Conservation (phyloP, 2,329 filamentous ascomycete species). For the Ophiostoma himal-ulmi region DNA sequence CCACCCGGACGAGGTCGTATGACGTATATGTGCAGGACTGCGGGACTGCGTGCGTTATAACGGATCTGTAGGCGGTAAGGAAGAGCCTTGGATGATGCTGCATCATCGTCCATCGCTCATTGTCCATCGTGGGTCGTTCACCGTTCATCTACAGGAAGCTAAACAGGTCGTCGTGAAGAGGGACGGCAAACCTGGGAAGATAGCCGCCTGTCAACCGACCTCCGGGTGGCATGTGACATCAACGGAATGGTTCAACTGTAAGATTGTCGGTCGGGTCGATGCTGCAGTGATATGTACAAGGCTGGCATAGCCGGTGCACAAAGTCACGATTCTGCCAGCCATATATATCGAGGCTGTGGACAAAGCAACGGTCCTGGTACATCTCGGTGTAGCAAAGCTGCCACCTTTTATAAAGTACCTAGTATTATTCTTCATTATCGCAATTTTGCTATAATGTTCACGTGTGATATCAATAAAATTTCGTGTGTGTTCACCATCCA, state of each 20-base stretch:
- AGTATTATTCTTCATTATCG: no score
- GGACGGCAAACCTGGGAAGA: background rate
- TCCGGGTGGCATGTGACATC: background rate
- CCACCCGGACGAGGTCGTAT: background rate
- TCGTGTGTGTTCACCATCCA: no score
- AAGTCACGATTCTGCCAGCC: no score
- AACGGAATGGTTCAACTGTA: background rate
- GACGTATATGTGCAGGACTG: slow-evolving; percentile 2
- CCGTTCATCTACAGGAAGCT: background rate
- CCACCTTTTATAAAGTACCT: no score
- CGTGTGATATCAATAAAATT: no score
- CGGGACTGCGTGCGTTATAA: background rate
- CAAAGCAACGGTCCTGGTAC: no score
- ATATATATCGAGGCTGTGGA: no score
- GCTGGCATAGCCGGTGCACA: background rate
- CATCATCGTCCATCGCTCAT: background rate
- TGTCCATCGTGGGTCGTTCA: background rate
- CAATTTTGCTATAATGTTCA: no score
- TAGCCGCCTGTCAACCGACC: background rate
- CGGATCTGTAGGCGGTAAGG: background rate
- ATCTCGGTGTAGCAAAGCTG: no score
- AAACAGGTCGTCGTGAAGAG: background rate
- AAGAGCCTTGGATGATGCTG: background rate
- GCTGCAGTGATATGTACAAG: background rate
- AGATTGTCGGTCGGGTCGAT: background rate